Percentiles rank a stretch among this genome's conserved stretches.
These are phyloP conservation scores for Moelleriella libera DNA, from an alignment of 2,329 filamentous ascomycete genomes.

Conservation along the genomic window DNA sequence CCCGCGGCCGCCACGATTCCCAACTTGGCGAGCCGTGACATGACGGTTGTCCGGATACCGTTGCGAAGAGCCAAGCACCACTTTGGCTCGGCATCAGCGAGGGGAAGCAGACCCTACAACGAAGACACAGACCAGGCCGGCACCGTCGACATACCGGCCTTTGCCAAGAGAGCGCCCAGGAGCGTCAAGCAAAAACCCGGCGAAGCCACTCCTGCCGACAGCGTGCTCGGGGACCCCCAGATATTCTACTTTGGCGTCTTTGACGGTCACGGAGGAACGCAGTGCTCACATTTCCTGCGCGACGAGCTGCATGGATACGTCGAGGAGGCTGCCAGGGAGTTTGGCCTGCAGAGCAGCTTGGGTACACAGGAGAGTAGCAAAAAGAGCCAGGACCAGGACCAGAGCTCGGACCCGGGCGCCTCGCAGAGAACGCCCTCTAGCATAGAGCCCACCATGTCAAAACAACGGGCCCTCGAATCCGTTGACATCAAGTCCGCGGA, in stretches of 20 bases:
- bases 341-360: conserved; percentile 67
- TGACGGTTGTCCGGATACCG: conserved; percentile 90
- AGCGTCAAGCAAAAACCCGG: conserved; percentile 36
- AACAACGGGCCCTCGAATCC: conserved; percentile 14
- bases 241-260: conserved; percentile 97
- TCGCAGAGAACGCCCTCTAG: neutral
- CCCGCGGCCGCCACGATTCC: conserved; percentile 45
- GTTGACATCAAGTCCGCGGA: conserved; percentile 36
- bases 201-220: conserved; percentile 57
- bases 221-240: conserved; percentile 76
- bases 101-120: conserved; percentile 77
- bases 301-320: conserved; percentile 82
- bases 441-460: conserved; percentile 5
- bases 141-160: conserved; percentile 83
- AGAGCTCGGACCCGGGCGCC: conserved; percentile 5
- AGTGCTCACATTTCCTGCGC: conserved; percentile 76
- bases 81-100: conserved; percentile 66
- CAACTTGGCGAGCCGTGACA: conserved; percentile 52
- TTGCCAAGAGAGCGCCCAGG: conserved; percentile 69
- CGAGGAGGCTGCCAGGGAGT: conserved; percentile 63
- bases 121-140: conserved; percentile 92
- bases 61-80: conserved; percentile 91
- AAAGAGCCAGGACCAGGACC: conserved; percentile 9
- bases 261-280: conserved; percentile 82
- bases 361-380: conserved; percentile 24